A percentile compares a stretch with the other conserved stretches of the same genome.
These are phyloP conservation scores for Podila clonocystis DNA, from an alignment of 192 early-diverging fungal genomes.

Conservation along the genomic window DNA sequence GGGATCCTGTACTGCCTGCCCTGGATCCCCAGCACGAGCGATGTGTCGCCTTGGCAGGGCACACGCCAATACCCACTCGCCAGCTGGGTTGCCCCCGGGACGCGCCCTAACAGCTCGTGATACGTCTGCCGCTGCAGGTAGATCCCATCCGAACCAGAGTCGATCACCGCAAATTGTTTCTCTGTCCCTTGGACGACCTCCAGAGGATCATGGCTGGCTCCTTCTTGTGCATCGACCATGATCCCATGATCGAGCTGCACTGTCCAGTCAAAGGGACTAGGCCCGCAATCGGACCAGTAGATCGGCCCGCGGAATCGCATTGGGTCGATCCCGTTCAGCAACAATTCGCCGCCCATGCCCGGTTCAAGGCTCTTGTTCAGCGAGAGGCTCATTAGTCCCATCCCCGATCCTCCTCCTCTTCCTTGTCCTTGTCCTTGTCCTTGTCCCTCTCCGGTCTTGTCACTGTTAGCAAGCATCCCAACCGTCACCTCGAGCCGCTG, in stretches of 20 bases:
- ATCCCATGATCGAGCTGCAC: slow-evolving; percentile 23
- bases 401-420: neutral
- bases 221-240: neutral
- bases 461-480: neutral
- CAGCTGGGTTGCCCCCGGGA: slow-evolving; percentile 18
- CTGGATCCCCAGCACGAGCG: slow-evolving; percentile 19
- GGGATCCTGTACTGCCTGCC: slow-evolving; percentile 14
- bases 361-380: slow-evolving; percentile 9
- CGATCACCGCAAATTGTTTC: slow-evolving; percentile 37
- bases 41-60: slow-evolving; percentile 16
- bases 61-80: slow-evolving; percentile 35
- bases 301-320: slow-evolving; percentile 14
- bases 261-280: slow-evolving; percentile 34
- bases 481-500: neutral
- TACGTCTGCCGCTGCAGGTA: slow-evolving; percentile 21
- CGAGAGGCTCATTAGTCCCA: slow-evolving; percentile 33
- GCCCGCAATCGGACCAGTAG: slow-evolving; percentile 27
- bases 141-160: slow-evolving; percentile 45
- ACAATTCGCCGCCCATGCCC: slow-evolving; percentile 24
- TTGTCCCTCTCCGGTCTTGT: neutral
- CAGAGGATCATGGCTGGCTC: neutral
- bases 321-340: slow-evolving; percentile 28
- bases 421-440: neutral
- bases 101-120: slow-evolving; percentile 10
- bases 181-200: slow-evolving; percentile 4